Conservation (phyloP, 2,329 filamentous ascomycete genomes). For the Coniochaeta pulveracea region DNA sequence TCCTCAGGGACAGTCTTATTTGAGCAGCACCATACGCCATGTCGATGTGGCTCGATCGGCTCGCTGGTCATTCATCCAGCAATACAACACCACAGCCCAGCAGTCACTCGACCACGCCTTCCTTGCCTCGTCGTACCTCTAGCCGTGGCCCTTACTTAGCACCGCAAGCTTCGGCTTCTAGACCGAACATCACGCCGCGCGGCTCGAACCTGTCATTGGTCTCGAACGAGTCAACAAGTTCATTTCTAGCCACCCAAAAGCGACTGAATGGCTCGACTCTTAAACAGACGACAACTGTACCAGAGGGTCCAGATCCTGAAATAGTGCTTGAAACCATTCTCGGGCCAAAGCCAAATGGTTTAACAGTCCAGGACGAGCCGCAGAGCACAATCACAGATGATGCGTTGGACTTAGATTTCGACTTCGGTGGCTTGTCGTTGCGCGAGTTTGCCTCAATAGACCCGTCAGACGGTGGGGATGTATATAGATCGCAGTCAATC, state of each 20-base stretch:
- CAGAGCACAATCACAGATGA: conserved; percentile 25
- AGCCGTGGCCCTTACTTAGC: conserved; percentile 58
- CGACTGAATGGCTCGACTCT: conserved; percentile 57
- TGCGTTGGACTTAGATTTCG: conserved; percentile 56
- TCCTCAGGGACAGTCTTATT: no score
- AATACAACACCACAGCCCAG: conserved; percentile 48
- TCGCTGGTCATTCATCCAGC: conserved; percentile 55
- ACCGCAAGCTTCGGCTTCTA: conserved; percentile 48
- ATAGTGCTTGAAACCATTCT: conserved; percentile 50
- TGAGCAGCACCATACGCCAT: conserved; percentile 43
- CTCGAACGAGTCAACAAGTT: conserved; percentile 66
- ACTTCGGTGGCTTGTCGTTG: conserved; percentile 70
- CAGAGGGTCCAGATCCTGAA: conserved; percentile 56
- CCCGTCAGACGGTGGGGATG: conserved; percentile 12
- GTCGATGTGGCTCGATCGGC: conserved; percentile 91
- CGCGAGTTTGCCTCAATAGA: conserved; percentile 50
- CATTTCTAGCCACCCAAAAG: conserved; percentile 55
- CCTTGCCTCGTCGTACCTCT: conserved; percentile 55
- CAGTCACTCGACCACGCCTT: conserved; percentile 62
- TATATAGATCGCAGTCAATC: conserved; percentile 47
- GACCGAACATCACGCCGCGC: conserved; percentile 47
- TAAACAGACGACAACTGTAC: conserved; percentile 42
- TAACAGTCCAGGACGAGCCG: conserved; percentile 6
- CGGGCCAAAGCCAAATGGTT: conserved; percentile 13
- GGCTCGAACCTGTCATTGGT: conserved; percentile 71